Evolutionary conservation across 2,329 filamentous ascomycete genomes (phyloP).

Genomic region (Xylariaceae sp.): DNA sequence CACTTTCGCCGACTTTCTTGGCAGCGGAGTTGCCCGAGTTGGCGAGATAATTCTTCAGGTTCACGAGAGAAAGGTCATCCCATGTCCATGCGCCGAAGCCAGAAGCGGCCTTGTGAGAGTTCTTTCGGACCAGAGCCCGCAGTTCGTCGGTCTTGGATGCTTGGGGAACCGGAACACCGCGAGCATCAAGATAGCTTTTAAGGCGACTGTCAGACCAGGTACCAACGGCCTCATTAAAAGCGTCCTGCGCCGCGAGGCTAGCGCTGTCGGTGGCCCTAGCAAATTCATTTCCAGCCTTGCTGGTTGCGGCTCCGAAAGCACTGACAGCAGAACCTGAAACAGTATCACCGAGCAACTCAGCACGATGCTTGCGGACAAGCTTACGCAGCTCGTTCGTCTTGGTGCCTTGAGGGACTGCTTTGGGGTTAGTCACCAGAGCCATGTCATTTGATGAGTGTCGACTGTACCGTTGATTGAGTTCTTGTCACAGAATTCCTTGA

Average conservation of each 20-base stretch:
- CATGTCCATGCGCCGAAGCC: constrained; percentile 75
- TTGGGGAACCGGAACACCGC: constrained; percentile 73
- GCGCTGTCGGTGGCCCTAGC: constrained; percentile 72
- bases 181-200: constrained; percentile 75
- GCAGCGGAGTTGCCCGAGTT: constrained; percentile 53
- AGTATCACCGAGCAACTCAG: constrained; percentile 67
- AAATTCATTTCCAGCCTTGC: constrained; percentile 72
- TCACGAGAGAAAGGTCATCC: constrained; percentile 71
- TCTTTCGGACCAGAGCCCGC: constrained; percentile 69
- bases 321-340: constrained; percentile 55
- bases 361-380: constrained; percentile 83
- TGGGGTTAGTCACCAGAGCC: constrained; percentile 7
- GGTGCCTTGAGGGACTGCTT: constrained; percentile 82
- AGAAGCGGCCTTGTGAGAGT: constrained; percentile 66
- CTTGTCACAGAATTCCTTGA: constrained; percentile 93
- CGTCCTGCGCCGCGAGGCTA: constrained; percentile 59
- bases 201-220: constrained; percentile 74
- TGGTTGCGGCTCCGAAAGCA: constrained; percentile 69
- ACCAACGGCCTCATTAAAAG: constrained; percentile 61
- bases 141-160: constrained; percentile 69
- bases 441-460: background rate
- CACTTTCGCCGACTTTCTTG: constrained; percentile 60
- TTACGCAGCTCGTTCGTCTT: constrained; percentile 87
- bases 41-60: constrained; percentile 59
- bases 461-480: constrained; percentile 64